A percentile compares a stretch with the other conserved stretches of the same genome.
phyloP scores from a whole-genome alignment of 805 yeast genomes.

The Candida broadrunensis region DNA sequence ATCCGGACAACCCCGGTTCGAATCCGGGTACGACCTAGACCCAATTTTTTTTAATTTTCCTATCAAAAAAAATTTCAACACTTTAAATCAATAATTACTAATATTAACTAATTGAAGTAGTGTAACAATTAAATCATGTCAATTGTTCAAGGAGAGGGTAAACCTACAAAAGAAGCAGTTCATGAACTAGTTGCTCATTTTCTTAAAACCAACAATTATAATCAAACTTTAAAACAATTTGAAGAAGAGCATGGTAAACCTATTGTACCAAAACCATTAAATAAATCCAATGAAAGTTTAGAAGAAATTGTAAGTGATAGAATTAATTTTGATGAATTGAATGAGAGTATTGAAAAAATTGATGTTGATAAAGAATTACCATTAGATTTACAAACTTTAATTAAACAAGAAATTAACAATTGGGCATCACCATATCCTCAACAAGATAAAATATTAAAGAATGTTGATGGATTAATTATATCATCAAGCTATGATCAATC shows the following conservation, averaged over 20 bases:
- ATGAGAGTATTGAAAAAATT: conserved; percentile 5
- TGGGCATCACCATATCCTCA: conserved; percentile 35
- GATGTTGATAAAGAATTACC: conserved; percentile 4
- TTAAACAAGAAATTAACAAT: conserved; percentile 10
- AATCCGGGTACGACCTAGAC: conserved; percentile 74
- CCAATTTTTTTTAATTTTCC: too few relatives aligned
- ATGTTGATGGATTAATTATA: conserved; percentile 23
- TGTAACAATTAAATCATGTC: neutral
- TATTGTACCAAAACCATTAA: conserved; percentile 14
- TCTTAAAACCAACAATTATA: conserved; percentile 47
- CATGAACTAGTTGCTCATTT: conserved; percentile 54
- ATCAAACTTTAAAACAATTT: conserved; percentile 45
- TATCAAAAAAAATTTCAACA: too few relatives aligned
- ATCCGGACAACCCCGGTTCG: conserved; percentile 83
- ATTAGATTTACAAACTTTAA: conserved; percentile 8
- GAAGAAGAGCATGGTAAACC: conserved; percentile 44
- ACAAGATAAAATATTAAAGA: conserved; percentile 4
- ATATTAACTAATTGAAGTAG: too few relatives aligned
- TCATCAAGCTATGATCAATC: conserved; percentile 11
- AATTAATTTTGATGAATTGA: conserved; percentile 20
- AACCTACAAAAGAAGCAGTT: conserved; percentile 5
- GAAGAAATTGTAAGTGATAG: conserved; percentile 40
- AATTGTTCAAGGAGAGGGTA: neutral
- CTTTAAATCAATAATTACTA: too few relatives aligned
- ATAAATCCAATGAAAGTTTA: conserved; percentile 29